Evolutionary conservation across 768 basidiomycete species (phyloP).

Genomic region (Inosperma sp.): DNA sequence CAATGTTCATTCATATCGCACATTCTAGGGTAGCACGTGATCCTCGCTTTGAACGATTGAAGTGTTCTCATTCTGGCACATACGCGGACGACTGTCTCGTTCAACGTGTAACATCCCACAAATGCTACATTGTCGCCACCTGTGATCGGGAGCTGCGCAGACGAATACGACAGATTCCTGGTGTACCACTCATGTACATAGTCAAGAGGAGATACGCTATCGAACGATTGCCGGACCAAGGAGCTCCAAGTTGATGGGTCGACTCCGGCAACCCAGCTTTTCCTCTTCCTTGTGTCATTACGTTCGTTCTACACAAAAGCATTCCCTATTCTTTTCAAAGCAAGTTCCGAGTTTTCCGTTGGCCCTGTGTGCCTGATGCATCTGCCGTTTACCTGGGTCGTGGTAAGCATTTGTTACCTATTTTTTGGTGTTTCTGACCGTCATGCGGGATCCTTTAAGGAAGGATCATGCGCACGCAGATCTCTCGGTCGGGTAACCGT

Average conservation of each 20-base stretch:
- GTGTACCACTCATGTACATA: conserved; percentile 97
- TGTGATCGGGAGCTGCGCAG: conserved; percentile 94
- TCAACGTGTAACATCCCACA: conserved; percentile 90
- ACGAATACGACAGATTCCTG: conserved; percentile 87
- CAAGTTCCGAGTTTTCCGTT: too few species aligned
- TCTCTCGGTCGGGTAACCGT: too few species aligned
- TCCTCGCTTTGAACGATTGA: conserved; percentile 91
- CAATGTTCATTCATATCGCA: conserved; percentile 6
- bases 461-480: too few species aligned
- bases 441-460: too few species aligned
- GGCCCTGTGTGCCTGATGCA: too few species aligned
- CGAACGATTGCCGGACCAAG: conserved; percentile 92
- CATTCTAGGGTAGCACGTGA: conserved; percentile 94
- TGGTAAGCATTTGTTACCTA: too few species aligned
- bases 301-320: too few species aligned
- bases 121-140: conserved; percentile 96
- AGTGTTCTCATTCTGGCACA: conserved; percentile 91
- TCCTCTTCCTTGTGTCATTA: too few species aligned
- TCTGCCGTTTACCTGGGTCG: too few species aligned
- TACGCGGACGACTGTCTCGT: conserved; percentile 99
- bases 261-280: conserved; percentile 9
- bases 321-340: too few species aligned
- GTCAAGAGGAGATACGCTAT: conserved; percentile 89
- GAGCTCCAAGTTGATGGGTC: conserved; percentile 57
- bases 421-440: too few species aligned